Conservation (phyloP, 345 rosid species). For the Moringa oleifera region DNA sequence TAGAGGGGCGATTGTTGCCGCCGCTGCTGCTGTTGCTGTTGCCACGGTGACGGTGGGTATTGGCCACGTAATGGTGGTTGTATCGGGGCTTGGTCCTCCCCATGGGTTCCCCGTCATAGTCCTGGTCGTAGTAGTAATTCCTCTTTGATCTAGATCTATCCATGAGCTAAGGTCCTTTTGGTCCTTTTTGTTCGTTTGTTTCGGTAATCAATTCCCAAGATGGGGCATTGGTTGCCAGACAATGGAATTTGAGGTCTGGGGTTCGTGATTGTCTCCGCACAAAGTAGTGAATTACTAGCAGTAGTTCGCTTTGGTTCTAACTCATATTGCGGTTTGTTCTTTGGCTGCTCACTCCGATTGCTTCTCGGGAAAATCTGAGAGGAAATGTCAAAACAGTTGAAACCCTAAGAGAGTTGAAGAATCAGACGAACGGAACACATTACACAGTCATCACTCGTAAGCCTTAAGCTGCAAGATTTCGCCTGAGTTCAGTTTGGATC, state of each 20-base stretch:
- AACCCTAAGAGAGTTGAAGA: not conserved
- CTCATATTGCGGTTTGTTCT: too few relatives aligned
- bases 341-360: not conserved
- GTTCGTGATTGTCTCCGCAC: not conserved
- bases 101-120: constrained; percentile 67
- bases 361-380: constrained; percentile 8
- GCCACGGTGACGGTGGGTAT: constrained; percentile 47
- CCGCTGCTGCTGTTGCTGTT: constrained; percentile 30
- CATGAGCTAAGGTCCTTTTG: constrained; percentile 24
- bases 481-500: not conserved
- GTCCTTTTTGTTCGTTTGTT: not conserved
- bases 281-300: too few relatives aligned
- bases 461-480: too few relatives aligned
- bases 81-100: constrained; percentile 69
- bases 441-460: too few relatives aligned
- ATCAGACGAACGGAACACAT: too few relatives aligned
- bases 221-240: not conserved
- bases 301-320: too few relatives aligned
- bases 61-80: constrained; percentile 45
- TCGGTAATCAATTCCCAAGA: not conserved
- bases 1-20: constrained; percentile 28
- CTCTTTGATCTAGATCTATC: constrained; percentile 99
- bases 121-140: constrained; percentile 85
- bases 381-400: not conserved
- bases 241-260: constrained; percentile 11